Evolutionary conservation across 305 asterid genomes (phyloP), one percentile per base, ranked within the genome.

Genomic region (Fraxinus nigra): DNA sequence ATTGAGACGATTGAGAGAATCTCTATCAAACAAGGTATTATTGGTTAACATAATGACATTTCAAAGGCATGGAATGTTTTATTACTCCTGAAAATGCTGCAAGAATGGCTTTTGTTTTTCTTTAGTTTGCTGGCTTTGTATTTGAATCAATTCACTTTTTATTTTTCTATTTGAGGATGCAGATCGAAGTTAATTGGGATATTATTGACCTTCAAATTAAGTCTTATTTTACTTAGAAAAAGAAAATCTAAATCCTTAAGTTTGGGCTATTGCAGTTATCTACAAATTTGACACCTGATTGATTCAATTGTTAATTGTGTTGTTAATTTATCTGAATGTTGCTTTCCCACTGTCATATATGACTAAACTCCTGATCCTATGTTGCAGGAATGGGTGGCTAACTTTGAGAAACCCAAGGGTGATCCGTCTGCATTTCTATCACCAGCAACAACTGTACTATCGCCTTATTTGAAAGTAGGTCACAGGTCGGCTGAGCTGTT

Each of bases 321-420:
- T 72, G 61, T 59, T 67, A 5, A 40, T n/a, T 78, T 22, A 28
- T 69, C 10, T 14, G 37, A 63, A 8, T 77, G 73, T 56, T 40
- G 20, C 18, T 34, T 40, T 67, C 78, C 72, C 46, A 14, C 51
- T 8, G 73, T 16, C 13, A 37, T 77, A 20, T 63, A 48, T 56
- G 5, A 78, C 51, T 70, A 78, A 33, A 48, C 38, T 46, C 40
- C 61, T 81, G 18, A 16, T 85, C 82, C 83, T 77, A 18, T 79
- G 72, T 80, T 72, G 85, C 88, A 94, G 99, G 97, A 92, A 22
- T 95, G 98, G 98, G 95, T 93, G 78, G 94, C 97, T 61, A 92
- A 89, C 82, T 95, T 95, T 86, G 99, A 95, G 92, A 95, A 95
- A 84, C 99, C 99, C 77, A 94, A 94, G 90, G 98, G 98, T 51